Conservation (phyloP, 1,139 yeast species). For the Yamadazyma jaroonii region DNA sequence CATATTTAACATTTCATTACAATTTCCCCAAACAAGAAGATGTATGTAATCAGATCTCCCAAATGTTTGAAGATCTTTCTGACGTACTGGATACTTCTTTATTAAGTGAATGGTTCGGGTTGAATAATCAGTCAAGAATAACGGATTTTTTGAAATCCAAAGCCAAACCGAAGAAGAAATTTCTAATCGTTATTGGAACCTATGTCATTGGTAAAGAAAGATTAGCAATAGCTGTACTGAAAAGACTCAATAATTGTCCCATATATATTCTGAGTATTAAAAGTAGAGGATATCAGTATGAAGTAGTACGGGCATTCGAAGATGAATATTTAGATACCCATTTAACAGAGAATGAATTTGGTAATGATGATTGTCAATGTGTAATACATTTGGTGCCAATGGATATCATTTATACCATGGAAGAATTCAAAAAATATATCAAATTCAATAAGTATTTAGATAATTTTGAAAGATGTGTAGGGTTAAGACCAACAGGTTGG, state of each 20-base stretch:
- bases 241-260: conserved; percentile 45
- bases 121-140: conserved; percentile 36
- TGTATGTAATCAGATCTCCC: conserved; percentile 59
- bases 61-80: conserved; percentile 44
- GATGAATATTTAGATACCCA: conserved; percentile 31
- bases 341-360: conserved; percentile 31
- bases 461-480: conserved; percentile 56
- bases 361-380: conserved; percentile 39
- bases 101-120: conserved; percentile 39
- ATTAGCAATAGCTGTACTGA: conserved; percentile 69
- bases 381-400: conserved; percentile 73
- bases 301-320: conserved; percentile 34
- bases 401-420: conserved; percentile 37
- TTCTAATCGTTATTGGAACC: conserved; percentile 78
- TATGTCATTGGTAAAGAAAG: conserved; percentile 91
- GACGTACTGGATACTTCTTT: conserved; percentile 21
- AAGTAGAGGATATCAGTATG: conserved; percentile 47
- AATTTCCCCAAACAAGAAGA: conserved; percentile 74
- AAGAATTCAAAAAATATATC: conserved; percentile 48
- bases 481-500: conserved; percentile 89
- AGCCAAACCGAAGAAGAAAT: conserved; percentile 24
- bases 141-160: conserved; percentile 35
- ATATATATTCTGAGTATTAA: conserved; percentile 49
- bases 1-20: conserved; percentile 74
- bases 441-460: conserved; percentile 44